Evolutionary conservation across 148 eudicot genomes (phyloP).

Genomic region (Heliamphora exappendiculata): DNA sequence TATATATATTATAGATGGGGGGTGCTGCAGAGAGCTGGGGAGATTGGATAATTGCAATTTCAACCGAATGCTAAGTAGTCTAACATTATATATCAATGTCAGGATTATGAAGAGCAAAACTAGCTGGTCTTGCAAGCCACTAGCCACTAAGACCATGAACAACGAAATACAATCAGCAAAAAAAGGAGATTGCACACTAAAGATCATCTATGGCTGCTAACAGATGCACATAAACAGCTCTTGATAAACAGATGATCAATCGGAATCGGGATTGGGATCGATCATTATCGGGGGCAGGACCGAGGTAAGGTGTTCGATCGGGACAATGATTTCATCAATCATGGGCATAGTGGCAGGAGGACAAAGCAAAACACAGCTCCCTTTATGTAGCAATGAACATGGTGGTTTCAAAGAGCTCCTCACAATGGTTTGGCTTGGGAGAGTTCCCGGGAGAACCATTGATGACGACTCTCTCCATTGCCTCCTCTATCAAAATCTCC

Average conservation of each 20-base stretch:
- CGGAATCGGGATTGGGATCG: too few species aligned
- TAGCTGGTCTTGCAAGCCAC: constrained; percentile 16
- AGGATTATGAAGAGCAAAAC: constrained; percentile 22
- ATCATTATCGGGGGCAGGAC: background rate
- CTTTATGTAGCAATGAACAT: constrained; percentile 49
- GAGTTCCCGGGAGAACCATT: constrained; percentile 23
- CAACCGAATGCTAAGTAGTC: constrained; percentile 1
- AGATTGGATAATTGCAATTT: constrained; percentile 23
- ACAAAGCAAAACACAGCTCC: constrained; percentile 14
- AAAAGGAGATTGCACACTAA: constrained; percentile 6
- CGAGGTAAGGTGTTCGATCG: background rate
- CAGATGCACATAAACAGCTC: constrained; percentile 60
- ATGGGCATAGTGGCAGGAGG: constrained; percentile 32
- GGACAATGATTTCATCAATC: constrained; percentile 38
- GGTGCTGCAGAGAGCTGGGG: constrained; percentile 23
- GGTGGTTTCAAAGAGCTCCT: constrained; percentile 40
- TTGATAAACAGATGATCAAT: constrained; percentile 55
- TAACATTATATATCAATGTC: constrained; percentile 22
- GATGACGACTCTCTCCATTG: constrained; percentile 37
- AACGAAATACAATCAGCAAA: constrained; percentile 21
- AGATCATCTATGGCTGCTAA: constrained; percentile 61
- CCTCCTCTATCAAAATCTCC: constrained; percentile 69
- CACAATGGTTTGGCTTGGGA: constrained; percentile 22
- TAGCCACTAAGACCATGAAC: constrained; percentile 31
- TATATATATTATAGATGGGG: too few species aligned